Percentiles rank a stretch among this genome's conserved stretches.
These are phyloP conservation scores for Fonsecaea monophora DNA, from an alignment of 2,329 filamentous ascomycete genomes.

Conservation along the genomic window DNA sequence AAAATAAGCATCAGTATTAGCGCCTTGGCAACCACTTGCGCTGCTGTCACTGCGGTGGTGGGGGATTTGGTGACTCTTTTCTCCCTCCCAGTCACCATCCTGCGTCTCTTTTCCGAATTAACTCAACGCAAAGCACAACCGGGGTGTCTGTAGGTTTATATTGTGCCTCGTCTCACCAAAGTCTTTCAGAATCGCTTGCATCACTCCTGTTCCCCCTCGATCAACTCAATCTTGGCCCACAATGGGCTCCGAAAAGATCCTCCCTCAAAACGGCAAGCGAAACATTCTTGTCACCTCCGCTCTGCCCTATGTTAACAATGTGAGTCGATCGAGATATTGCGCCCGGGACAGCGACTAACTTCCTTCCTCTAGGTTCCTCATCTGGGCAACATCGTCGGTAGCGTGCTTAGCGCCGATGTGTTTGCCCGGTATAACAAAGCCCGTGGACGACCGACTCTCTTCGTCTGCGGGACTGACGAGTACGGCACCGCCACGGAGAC, in stretches of 20 bases:
- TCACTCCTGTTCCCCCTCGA: neutral
- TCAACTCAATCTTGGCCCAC: slow-evolving; percentile 11
- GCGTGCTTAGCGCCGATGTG: slow-evolving; percentile 86
- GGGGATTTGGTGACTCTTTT: slow-evolving; percentile 19
- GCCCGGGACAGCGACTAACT: slow-evolving; percentile 2
- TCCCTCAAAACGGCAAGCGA: slow-evolving; percentile 75
- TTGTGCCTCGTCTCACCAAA: neutral
- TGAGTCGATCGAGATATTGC: slow-evolving; percentile 40
- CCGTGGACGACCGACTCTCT: slow-evolving; percentile 79
- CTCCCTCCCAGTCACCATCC: neutral
- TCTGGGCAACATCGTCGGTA: slow-evolving; percentile 86
- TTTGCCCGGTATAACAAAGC: slow-evolving; percentile 79
- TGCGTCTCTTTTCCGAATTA: neutral
- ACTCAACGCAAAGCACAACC: neutral
- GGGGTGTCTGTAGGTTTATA: neutral
- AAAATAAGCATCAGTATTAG: slow-evolving; percentile 30
- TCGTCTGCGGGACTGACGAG: slow-evolving; percentile 88
- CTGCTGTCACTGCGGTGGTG: neutral
- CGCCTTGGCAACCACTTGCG: slow-evolving; percentile 20
- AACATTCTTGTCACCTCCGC: slow-evolving; percentile 92
- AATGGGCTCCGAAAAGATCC: slow-evolving; percentile 51
- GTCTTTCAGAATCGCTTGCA: neutral
- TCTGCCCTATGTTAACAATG: slow-evolving; percentile 81
- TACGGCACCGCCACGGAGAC: slow-evolving; percentile 97
- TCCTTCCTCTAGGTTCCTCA: slow-evolving; percentile 71